phyloP scores from a whole-genome alignment of 257 asterid species.

The Echium plantagineum region DNA sequence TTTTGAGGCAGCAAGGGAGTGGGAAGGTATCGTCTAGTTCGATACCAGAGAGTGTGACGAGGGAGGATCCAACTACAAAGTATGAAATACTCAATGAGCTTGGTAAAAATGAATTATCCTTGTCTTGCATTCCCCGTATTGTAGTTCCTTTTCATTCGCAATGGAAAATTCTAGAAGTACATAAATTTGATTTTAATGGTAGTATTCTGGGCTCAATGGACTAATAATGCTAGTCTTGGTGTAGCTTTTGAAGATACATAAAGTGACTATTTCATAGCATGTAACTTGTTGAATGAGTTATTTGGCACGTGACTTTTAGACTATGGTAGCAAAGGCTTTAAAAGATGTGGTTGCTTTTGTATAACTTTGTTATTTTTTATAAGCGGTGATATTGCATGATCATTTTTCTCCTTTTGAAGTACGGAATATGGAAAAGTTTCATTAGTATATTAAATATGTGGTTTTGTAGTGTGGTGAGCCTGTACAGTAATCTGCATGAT shows the following conservation, averaged over 20 bases:
- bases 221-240: not conserved
- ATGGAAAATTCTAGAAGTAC: too few relatives aligned
- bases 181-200: not conserved
- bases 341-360: too few relatives aligned
- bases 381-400: not conserved
- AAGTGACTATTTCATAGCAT: too few relatives aligned
- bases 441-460: not conserved
- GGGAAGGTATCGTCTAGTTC: constrained; percentile 75
- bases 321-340: too few relatives aligned
- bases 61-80: constrained; percentile 85
- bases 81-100: constrained; percentile 94
- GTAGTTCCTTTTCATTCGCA: not conserved
- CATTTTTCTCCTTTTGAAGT: too few relatives aligned
- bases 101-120: constrained; percentile 37
- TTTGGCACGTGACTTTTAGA: not conserved
- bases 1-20: constrained; percentile 44
- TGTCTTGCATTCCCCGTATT: constrained; percentile 7
- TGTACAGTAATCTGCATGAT: not conserved
- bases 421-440: not conserved
- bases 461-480: not conserved
- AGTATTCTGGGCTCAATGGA: not conserved
- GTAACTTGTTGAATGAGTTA: too few relatives aligned
- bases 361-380: too few relatives aligned
- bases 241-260: too few relatives aligned
- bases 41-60: constrained; percentile 60